phyloP scores from a whole-genome alignment of 345 rosid species.

The Eucalyptus polyanthemos region DNA sequence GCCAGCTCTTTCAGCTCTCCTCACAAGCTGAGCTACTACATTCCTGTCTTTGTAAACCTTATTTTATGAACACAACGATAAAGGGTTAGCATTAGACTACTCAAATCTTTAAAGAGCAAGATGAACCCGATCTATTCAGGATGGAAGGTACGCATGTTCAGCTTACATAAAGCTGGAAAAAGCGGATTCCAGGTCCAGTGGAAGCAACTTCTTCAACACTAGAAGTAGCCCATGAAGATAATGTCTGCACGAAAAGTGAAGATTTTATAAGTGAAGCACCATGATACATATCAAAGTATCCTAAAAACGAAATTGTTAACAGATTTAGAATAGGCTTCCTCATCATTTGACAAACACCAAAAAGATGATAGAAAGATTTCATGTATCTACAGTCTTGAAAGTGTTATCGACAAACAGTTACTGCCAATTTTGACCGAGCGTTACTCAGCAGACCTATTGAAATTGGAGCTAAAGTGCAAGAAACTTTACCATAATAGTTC shows the following conservation, averaged over 20 bases:
- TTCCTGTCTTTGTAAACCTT: constrained; percentile 75
- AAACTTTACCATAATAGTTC: constrained; percentile 65
- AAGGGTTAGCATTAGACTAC: neutral
- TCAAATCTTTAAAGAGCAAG: neutral
- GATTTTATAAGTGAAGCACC: neutral
- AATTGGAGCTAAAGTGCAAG: neutral
- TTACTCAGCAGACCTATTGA: neutral
- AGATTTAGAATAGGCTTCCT: neutral
- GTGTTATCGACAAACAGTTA: neutral
- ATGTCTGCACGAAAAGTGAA: constrained; percentile 32
- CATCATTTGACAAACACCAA: neutral
- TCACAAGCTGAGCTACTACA: constrained; percentile 75
- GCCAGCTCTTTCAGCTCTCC: constrained; percentile 89
- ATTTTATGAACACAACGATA: neutral
- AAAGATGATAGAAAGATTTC: neutral
- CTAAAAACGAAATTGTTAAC: neutral
- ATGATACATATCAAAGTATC: neutral
- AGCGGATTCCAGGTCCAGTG: constrained; percentile 77
- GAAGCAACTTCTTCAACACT: constrained; percentile 95
- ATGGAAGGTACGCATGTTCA: neutral
- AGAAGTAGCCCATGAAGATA: constrained; percentile 91
- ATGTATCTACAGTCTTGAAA: neutral
- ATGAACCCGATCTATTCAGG: neutral
- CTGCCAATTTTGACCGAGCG: neutral
- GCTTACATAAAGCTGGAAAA: constrained; percentile 87